phyloP scores from a whole-genome alignment of 2,329 filamentous ascomycete species.

The Fusarium camptoceras region DNA sequence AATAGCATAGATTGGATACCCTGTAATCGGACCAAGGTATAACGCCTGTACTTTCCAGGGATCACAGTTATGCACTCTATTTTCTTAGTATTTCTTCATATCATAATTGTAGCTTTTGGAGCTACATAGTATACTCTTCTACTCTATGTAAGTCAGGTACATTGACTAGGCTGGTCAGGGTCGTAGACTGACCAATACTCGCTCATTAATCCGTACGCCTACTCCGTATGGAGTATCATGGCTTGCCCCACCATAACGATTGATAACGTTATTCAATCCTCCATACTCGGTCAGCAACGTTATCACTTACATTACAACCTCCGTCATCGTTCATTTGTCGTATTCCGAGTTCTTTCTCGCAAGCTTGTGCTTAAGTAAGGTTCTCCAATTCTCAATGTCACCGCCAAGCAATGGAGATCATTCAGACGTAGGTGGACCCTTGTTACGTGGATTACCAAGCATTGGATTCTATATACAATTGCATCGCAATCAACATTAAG shows the following conservation, averaged over 20 bases:
- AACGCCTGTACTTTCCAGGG: fast-evolving
- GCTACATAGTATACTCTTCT: not conserved
- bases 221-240: not conserved
- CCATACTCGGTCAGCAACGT: constrained; percentile 14
- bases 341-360: not conserved
- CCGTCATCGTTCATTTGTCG: not conserved
- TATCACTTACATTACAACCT: constrained; percentile 15
- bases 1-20: not conserved
- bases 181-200: not conserved
- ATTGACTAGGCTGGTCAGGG: not conserved
- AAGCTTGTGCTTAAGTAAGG: not conserved
- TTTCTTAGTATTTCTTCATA: not conserved
- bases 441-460: constrained; percentile 28
- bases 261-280: constrained; percentile 28
- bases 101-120: not conserved
- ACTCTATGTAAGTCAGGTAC: not conserved
- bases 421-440: constrained; percentile 31
- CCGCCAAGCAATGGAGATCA: constrained; percentile 26
- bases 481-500: not conserved
- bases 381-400: constrained; percentile 19
- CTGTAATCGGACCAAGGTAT: fast-evolving
- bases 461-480: not conserved
- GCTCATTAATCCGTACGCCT: not conserved
- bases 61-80: fast-evolving
- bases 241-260: constrained; percentile 17